Evolutionary conservation across 768 basidiomycete species (phyloP), one percentile per base, ranked within the genome.

Genomic region (Xerocomellus amylosporus): DNA sequence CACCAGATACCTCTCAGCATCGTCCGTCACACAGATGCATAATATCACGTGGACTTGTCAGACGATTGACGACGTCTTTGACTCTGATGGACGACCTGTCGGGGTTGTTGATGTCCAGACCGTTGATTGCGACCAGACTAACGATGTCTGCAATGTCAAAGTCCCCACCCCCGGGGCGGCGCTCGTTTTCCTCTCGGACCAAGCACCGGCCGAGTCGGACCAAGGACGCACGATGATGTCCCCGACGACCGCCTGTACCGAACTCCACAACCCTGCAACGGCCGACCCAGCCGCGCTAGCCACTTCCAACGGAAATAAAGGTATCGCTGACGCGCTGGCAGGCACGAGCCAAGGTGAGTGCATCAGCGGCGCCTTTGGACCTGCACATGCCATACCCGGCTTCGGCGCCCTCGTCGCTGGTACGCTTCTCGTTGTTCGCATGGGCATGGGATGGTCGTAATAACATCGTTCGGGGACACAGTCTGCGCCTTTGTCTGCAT

Each of bases 11-110:
- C 74, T 88, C 26, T 54, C 62, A 0, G 85, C 88, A 0, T 63
- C 73, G 0, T 79, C 79, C 1, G 83, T 88, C 4, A 72, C 80
- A 2, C 79, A 82, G 53, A 85, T 81, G 63, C 75, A 73, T 49
- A 84, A 88, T 62, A 82, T 90, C 54, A 85, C 82, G 0, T 92
- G 90, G 88, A 90, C 86, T 4, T 83, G 83, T 6, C 90, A 88
- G 73, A 88, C 86, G 0, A 80, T 84, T 42, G 86, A 85, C 8
- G 77, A 75, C 39, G 73, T 74, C 22, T 85, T 86, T 60, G 72
- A 79, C 51, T 83, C 82, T 1, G 88, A 93, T 61, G 90, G 90
- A 1, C 80, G 84, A 42, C 78, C 84, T 26, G 73, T 74, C 43
- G 88, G 88, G 43, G 62, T 67, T 0, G 74, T 82, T 42, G 65